Evolutionary conservation across 345 rosid species (phyloP).

Genomic region (Excoecaria cochinchinensis): DNA sequence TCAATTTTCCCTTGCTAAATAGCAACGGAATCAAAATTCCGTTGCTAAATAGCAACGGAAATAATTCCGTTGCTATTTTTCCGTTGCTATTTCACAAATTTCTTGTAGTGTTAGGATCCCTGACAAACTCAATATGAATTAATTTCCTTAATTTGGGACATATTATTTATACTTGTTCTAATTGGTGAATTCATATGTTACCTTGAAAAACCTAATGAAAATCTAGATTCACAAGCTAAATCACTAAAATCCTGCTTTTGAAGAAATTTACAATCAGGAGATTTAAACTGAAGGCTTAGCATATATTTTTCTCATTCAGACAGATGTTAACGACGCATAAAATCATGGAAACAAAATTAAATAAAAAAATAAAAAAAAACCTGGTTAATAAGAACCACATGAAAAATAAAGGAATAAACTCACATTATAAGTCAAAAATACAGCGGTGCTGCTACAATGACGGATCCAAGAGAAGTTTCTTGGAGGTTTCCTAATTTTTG

Average conservation of each 20-base stretch:
- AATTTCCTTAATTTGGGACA: neutral
- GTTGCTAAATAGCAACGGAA: too few species aligned
- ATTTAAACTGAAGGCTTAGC: too few species aligned
- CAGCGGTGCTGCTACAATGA: conserved; percentile 33
- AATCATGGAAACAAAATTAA: neutral
- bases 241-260: neutral
- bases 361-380: too few species aligned
- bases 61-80: too few species aligned
- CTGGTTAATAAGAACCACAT: neutral
- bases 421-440: conserved; percentile 20
- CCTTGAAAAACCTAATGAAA: neutral
- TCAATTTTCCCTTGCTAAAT: too few species aligned
- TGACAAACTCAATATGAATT: neutral
- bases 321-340: too few species aligned
- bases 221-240: neutral
- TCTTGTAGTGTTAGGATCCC: neutral
- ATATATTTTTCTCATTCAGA: too few species aligned
- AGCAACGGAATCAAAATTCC: too few species aligned
- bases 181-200: neutral
- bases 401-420: conserved; percentile 2
- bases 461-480: conserved; percentile 25
- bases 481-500: conserved; percentile 25
- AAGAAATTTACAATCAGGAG: neutral
- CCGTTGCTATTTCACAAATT: too few species aligned
- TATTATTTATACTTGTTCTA: neutral